Percentiles rank a stretch among this genome's conserved stretches.
Evolutionary conservation across 2,329 filamentous ascomycete species (phyloP).

Genomic region (Colletotrichum tanaceti): DNA sequence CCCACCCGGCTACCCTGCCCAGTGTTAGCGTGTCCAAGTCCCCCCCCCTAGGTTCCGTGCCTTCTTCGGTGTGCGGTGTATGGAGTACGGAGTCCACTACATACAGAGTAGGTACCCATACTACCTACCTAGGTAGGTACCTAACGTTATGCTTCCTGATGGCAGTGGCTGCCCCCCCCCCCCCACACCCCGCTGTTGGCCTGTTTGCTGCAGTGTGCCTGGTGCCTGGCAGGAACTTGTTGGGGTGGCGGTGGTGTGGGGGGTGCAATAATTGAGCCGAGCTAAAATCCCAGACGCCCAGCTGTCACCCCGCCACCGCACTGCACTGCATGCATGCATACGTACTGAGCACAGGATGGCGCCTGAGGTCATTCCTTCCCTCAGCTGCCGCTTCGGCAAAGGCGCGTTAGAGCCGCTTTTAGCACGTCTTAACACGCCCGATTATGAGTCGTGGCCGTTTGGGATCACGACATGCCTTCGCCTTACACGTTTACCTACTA

Average conservation of each 20-base stretch:
- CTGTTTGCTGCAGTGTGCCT: slow-evolving; percentile 15
- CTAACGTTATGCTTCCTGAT: too few species aligned
- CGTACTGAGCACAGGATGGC: neutral
- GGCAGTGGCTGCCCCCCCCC: neutral
- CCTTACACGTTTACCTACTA: too few species aligned
- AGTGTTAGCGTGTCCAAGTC: slow-evolving; percentile 11
- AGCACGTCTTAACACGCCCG: slow-evolving; percentile 33
- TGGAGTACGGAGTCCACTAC: too few species aligned
- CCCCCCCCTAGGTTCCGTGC: slow-evolving; percentile 11
- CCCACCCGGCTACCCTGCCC: neutral
- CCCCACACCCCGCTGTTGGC: neutral
- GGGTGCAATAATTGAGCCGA: slow-evolving; percentile 19
- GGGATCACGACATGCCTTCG: neutral
- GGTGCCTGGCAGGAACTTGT: slow-evolving; percentile 22
- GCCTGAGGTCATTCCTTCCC: neutral
- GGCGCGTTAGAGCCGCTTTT: slow-evolving; percentile 20
- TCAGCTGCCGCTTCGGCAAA: slow-evolving; percentile 11
- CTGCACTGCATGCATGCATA: neutral
- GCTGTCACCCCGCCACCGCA: too few species aligned
- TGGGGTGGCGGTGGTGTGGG: slow-evolving; percentile 8
- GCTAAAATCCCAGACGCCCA: neutral
- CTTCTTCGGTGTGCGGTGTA: slow-evolving; percentile 1
- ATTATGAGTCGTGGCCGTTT: slow-evolving; percentile 32
- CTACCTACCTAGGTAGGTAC: too few species aligned
- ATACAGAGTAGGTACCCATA: too few species aligned